phyloP scores from a whole-genome alignment of 2,329 filamentous ascomycete genomes.

The Exserohilum rostratum region DNA sequence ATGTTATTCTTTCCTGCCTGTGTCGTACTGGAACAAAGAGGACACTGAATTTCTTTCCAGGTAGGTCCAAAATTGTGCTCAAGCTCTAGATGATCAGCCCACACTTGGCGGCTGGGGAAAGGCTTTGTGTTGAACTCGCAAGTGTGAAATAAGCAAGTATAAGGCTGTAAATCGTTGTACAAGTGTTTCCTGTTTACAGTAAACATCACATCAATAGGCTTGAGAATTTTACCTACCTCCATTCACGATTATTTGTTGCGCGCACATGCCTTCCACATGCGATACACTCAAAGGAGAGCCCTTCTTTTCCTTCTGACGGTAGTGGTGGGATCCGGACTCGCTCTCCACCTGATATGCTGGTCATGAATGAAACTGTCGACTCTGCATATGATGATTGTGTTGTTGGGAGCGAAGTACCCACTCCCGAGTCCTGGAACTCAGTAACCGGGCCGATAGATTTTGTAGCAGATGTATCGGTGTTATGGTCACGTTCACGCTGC shows the following conservation, averaged over 20 bases:
- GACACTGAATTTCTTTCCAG: constrained; percentile 23
- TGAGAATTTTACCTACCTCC: constrained; percentile 22
- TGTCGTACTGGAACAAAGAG: constrained; percentile 24
- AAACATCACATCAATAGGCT: not conserved
- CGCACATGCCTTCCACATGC: constrained; percentile 24
- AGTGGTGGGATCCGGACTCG: constrained; percentile 24
- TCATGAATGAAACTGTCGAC: constrained; percentile 22
- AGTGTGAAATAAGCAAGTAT: constrained; percentile 23
- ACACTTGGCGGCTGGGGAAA: constrained; percentile 20
- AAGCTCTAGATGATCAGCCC: constrained; percentile 26
- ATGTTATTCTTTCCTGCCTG: constrained; percentile 17
- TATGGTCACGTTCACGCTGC: not conserved
- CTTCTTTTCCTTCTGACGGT: constrained; percentile 21
- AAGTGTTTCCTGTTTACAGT: constrained; percentile 26
- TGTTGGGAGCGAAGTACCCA: constrained; percentile 25
- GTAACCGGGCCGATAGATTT: constrained; percentile 16
- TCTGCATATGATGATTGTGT: constrained; percentile 19
- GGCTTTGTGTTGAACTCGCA: constrained; percentile 19
- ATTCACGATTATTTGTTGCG: constrained; percentile 22
- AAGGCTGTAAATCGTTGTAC: constrained; percentile 28
- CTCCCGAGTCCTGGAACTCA: constrained; percentile 30
- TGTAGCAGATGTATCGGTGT: not conserved
- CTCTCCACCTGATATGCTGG: constrained; percentile 19
- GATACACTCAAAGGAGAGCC: constrained; percentile 26
- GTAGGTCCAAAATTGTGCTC: constrained; percentile 23